Evolutionary conservation across 2,329 filamentous ascomycete genomes (phyloP), one percentile per base, ranked within the genome.

Genomic region (Clonostachys chloroleuca): DNA sequence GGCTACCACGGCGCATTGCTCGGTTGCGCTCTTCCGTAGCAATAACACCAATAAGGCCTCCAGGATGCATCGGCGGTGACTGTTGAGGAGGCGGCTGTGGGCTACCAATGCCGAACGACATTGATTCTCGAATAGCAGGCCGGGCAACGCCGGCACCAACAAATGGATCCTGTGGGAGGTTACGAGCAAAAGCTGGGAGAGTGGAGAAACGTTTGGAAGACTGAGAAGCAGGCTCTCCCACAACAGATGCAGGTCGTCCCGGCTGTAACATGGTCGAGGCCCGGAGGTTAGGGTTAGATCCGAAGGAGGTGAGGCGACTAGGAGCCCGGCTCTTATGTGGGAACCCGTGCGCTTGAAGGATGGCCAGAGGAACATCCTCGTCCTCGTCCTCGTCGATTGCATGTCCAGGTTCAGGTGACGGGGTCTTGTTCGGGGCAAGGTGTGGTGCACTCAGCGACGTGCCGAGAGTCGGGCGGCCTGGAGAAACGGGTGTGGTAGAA

Each of bases 321-420:
- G 90, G 89, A 13, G 89, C 86, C 16, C 88, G 81, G 56, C 82
- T 86, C 66, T 83, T 90, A 64, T 77, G 83, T 1, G 91, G 91
- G 58, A 96, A 96, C 3, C 91, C 91, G 62, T 96, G 90, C 3
- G 91, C 91, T 47, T 89, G 87, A 17, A 96, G 73, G 54, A 96
- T 94, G 12, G 85, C 91, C 39, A 96, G 72, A 0, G 91, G 91
- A 12, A 95, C 80, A 57, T 96, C 91, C 49, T 96, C 91, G 56
- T 96, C 91, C 44, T 95, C 91, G 56, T 96, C 91, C 48, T 92
- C 88, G 36, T 90, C 87, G 1, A 83, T 85, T 5, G 60, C 68
- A 72, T 3, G 64, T 62, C 16, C 40, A 45, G 52, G 67, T 20
- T 59, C 70, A 43, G 60, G 66, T 43, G 57, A 69, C 16, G 59